Evolutionary conservation across 192 early-diverging fungal species (phyloP).

Genomic region (Coemansia sp.): DNA sequence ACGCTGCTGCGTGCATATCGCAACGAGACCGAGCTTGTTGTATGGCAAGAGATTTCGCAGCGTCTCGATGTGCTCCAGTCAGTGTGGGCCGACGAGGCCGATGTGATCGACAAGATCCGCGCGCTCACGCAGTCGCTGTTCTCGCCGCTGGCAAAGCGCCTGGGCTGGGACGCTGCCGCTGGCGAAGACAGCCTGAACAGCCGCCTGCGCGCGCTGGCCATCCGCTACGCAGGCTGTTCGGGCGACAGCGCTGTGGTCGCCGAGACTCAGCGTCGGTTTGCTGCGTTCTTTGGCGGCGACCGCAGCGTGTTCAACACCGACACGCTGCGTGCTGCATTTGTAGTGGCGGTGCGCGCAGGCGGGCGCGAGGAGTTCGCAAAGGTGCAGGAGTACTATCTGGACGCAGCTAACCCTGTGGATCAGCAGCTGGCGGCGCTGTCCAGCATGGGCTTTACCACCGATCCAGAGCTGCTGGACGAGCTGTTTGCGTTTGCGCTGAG

Average conservation of each 20-base stretch:
- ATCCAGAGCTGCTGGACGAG: slow-evolving; percentile 59
- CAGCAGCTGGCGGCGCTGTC: slow-evolving; percentile 68
- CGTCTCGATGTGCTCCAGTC: slow-evolving; percentile 60
- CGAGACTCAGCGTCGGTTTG: slow-evolving; percentile 59
- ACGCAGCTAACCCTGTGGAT: slow-evolving; percentile 61
- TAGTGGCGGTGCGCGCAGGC: slow-evolving; percentile 65
- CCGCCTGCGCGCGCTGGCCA: slow-evolving; percentile 63
- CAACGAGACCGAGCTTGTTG: slow-evolving; percentile 69
- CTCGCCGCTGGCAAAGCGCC: slow-evolving; percentile 55
- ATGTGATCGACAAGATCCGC: slow-evolving; percentile 64
- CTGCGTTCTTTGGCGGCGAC: slow-evolving; percentile 62
- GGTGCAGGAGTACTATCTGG: slow-evolving; percentile 63
- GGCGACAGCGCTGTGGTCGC: slow-evolving; percentile 57
- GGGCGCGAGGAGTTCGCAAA: slow-evolving; percentile 63
- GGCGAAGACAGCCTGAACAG: slow-evolving; percentile 59
- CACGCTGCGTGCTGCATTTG: slow-evolving; percentile 54
- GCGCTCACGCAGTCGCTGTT: slow-evolving; percentile 57
- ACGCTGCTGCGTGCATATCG: slow-evolving; percentile 65
- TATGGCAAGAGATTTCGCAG: slow-evolving; percentile 66
- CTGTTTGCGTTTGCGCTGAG: slow-evolving; percentile 63
- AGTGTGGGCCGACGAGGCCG: slow-evolving; percentile 68
- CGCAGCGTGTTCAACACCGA: slow-evolving; percentile 58
- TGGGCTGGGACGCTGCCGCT: slow-evolving; percentile 60
- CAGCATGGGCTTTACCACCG: slow-evolving; percentile 59
- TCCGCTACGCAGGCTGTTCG: slow-evolving; percentile 59